phyloP scores from a whole-genome alignment of 169 alveolate genomes.

The Cryptosporidium viatorum region DNA sequence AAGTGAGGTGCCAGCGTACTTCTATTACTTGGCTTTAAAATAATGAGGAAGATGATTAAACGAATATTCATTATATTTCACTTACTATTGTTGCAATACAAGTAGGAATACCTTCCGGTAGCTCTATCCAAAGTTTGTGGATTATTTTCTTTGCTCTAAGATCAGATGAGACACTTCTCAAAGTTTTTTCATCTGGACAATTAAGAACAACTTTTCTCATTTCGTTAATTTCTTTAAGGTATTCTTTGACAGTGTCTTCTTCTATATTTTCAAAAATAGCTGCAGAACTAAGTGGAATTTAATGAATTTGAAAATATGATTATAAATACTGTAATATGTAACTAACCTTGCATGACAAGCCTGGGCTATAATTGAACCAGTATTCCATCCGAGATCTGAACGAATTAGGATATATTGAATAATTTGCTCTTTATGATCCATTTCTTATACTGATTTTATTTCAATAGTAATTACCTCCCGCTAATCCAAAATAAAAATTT shows the following conservation, averaged over 20 bases:
- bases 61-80: background rate
- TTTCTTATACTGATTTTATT: background rate
- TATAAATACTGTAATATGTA: background rate
- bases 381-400: conserved; percentile 78
- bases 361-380: conserved; percentile 82
- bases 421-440: conserved; percentile 32
- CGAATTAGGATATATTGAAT: conserved; percentile 81
- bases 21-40: conserved; percentile 49
- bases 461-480: background rate
- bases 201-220: conserved; percentile 80
- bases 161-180: conserved; percentile 57
- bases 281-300: conserved; percentile 42
- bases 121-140: conserved; percentile 81
- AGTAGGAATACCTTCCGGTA: conserved; percentile 82
- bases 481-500: background rate
- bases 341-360: conserved; percentile 82
- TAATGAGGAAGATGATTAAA: background rate
- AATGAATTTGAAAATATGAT: background rate
- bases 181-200: conserved; percentile 52
- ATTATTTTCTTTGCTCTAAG: conserved; percentile 50
- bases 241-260: conserved; percentile 45
- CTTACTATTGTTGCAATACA: conserved; percentile 79
- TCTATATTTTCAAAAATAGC: conserved; percentile 65
- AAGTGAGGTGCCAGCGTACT: conserved; percentile 15
- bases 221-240: conserved; percentile 74